phyloP scores from a whole-genome alignment of 257 asterid species.

The Nemophila menziesii region DNA sequence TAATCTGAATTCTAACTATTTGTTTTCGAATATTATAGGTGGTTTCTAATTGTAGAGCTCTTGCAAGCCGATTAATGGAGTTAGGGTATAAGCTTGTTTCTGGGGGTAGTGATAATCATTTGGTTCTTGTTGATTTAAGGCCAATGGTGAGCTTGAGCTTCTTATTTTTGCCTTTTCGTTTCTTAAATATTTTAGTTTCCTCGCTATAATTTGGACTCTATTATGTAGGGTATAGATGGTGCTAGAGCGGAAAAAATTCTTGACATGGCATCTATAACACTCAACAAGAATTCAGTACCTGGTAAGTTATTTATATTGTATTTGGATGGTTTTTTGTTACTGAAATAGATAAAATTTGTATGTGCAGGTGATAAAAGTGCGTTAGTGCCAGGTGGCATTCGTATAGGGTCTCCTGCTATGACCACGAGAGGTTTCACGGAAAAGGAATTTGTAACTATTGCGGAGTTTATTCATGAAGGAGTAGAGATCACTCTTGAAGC shows the following conservation, averaged over 20 bases:
- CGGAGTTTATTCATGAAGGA: constrained; percentile 86
- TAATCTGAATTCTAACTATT: constrained; percentile 3
- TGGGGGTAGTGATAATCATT: constrained; percentile 95
- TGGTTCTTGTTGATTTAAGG: constrained; percentile 93
- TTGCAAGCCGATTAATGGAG: constrained; percentile 52
- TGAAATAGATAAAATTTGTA: neutral
- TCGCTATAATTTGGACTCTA: no score
- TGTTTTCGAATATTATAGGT: constrained; percentile 34
- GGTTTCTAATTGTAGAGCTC: constrained; percentile 78
- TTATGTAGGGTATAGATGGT: constrained; percentile 81
- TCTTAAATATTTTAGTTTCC: no score
- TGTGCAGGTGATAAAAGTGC: constrained; percentile 97
- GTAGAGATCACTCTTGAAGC: constrained; percentile 72
- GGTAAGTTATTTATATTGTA: constrained; percentile 32
- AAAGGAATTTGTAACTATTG: constrained; percentile 48
- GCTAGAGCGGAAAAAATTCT: constrained; percentile 92
- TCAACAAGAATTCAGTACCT: constrained; percentile 90
- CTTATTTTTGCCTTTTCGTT: neutral
- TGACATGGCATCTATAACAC: constrained; percentile 89
- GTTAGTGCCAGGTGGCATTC: constrained; percentile 86
- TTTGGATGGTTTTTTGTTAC: neutral
- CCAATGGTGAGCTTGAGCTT: constrained; percentile 48
- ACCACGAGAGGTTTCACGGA: constrained; percentile 79
- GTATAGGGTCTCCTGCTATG: constrained; percentile 93
- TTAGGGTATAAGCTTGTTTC: constrained; percentile 82